These are phyloP conservation scores for Auxenochlorella pyrenoidosa DNA, from an alignment of 139 green algal species.

Conservation along the genomic window DNA sequence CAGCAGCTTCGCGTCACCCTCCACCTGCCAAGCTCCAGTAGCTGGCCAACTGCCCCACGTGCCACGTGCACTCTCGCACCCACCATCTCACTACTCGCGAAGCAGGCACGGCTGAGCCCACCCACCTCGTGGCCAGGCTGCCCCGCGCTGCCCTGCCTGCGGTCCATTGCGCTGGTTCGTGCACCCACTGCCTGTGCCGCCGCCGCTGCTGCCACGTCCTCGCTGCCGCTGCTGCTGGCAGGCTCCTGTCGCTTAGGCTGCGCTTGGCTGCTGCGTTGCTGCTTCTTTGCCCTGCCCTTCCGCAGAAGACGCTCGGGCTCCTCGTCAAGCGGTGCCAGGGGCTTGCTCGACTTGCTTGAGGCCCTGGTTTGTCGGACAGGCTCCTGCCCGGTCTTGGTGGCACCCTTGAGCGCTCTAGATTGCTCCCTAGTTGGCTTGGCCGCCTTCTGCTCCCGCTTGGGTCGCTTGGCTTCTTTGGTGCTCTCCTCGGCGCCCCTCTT, in stretches of 20 bases:
- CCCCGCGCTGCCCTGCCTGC: neutral
- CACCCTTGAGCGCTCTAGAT: no score
- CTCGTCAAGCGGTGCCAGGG: neutral
- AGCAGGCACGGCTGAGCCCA: neutral
- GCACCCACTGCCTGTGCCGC: neutral
- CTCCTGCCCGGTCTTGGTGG: no score
- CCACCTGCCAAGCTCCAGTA: neutral
- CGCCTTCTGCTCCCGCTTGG: neutral
- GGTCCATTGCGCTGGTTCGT: neutral
- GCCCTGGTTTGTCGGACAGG: no score
- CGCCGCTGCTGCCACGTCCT: neutral
- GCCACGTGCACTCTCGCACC: neutral
- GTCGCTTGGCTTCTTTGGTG: neutral
- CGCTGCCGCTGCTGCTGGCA: no score
- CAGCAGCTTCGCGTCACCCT: no score
- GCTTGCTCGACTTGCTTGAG: no score
- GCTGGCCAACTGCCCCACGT: neutral
- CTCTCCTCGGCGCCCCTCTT: neutral
- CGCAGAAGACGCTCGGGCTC: constrained; percentile 1
- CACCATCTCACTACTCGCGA: no score
- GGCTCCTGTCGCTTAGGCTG: neutral
- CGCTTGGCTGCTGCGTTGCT: neutral
- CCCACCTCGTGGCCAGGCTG: neutral
- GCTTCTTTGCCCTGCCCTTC: neutral
- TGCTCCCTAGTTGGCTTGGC: no score